Percentiles rank a stretch among this genome's conserved stretches.
phyloP scores from a whole-genome alignment of 257 asterid genomes.

The Anisodus acutangulus region DNA sequence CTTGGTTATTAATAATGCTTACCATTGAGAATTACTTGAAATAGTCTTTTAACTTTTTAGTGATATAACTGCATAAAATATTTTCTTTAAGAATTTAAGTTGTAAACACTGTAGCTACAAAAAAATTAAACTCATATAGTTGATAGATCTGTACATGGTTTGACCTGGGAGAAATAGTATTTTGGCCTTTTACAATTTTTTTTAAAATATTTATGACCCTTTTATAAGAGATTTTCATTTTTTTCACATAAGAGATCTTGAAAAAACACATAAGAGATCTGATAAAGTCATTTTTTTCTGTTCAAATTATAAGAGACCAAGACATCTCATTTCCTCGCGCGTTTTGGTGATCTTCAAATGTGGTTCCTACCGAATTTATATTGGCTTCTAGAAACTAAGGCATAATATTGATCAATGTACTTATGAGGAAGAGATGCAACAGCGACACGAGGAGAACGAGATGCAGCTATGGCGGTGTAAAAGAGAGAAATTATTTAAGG shows the following conservation, averaged over 20 bases:
- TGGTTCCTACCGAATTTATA: not conserved
- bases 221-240: no score
- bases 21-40: not conserved
- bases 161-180: not conserved
- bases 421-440: conserved; percentile 37
- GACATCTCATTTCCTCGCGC: no score
- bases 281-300: no score
- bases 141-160: not conserved
- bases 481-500: conserved; percentile 34
- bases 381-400: not conserved
- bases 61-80: no score
- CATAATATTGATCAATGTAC: not conserved
- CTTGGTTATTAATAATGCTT: not conserved
- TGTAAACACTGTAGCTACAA: no score
- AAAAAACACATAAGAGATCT: no score
- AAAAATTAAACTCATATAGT: not conserved
- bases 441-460: conserved; percentile 39
- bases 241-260: no score
- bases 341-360: no score
- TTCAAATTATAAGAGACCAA: no score
- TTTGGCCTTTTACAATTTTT: no score
- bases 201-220: no score
- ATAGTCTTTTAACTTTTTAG: not conserved
- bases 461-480: conserved; percentile 34
- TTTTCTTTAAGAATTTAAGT: no score